Conservation (phyloP, 2,329 filamentous ascomycete genomes). For the Calonectria honghensis region DNA sequence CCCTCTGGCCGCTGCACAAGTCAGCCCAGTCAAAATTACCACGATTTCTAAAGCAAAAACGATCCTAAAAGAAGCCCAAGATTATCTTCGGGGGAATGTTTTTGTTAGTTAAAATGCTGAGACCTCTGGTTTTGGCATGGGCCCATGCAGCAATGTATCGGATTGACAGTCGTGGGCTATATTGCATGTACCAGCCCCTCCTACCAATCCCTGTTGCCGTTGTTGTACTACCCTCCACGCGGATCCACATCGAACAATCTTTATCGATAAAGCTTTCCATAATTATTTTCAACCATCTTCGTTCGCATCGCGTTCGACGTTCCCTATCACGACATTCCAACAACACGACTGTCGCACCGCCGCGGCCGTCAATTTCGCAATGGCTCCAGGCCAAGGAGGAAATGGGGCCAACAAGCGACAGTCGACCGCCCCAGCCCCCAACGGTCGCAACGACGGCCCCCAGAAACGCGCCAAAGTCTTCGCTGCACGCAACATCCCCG, state of each 20-base stretch:
- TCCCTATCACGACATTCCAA: constrained; percentile 27
- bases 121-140: no score
- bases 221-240: background rate
- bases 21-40: background rate
- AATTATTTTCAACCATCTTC: constrained; percentile 30
- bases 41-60: background rate
- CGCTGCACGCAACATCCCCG: constrained; percentile 69
- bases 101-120: no score
- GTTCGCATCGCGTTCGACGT: constrained; percentile 2
- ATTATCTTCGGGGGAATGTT: no score
- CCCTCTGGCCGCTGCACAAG: no score
- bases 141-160: no score
- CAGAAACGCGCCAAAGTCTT: constrained; percentile 69
- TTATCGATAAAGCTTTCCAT: constrained; percentile 57
- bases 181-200: constrained; percentile 9
- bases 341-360: constrained; percentile 25
- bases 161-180: background rate
- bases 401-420: constrained; percentile 56
- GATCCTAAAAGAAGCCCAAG: no score
- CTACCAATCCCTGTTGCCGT: constrained; percentile 6
- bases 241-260: constrained; percentile 14
- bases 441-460: constrained; percentile 53
- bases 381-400: constrained; percentile 55
- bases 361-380: constrained; percentile 48
- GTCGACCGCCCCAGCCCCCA: constrained; percentile 45